Base-by-base conservation (phyloP, 2,329 filamentous ascomycete species). In the Clonostachys sp. region DNA sequence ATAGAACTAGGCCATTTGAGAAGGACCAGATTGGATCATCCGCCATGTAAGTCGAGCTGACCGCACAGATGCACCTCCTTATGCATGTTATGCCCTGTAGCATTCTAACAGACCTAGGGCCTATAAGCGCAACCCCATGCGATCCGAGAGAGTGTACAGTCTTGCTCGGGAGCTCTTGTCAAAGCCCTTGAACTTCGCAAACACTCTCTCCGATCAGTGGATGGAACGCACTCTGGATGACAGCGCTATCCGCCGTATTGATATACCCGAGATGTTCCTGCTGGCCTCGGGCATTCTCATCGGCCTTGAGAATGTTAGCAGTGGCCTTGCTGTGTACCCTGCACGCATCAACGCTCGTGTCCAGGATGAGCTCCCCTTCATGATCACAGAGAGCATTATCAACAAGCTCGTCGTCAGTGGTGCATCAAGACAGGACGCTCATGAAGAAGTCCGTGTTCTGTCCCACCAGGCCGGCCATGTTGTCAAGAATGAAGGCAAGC, bases 361-460 rank as follows among this genome's bases (percentile, higher is more conserved):
- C 6, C 45, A 41, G 14, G 41, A 47, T 51, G 88, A 95, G 67
- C 79, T 96, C 13, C 91, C 91, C 1, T 95, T 96, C 70, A 95
- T 92, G 86, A 78, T 83, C 8, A 91, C 84, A 45, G 60, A 54
- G 57, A 50, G 52, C 40, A 84, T 91, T 61, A 88, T 91, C 63
- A 91, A 95, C 88, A 83, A 81, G 55, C 75, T 92, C 48, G 81
- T 85, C 30, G 80, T 82, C 48, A 78, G 84, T 59, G 89, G 88
- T 34, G 78, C 74, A 30, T 87, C 81, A 10, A 74, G 90, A 45
- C 89, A 95, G 63, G 88, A 91, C 47, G 86, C 89, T 2, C 91
- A 96, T 67, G 91, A 96, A 70, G 73, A 92, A 66, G 91, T 96
- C 58, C 85, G 86, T 8, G 87, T 96, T 2, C 77, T 96, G 41